Evolutionary conservation across 1,139 yeast species (phyloP), one percentile per base, ranked within the genome.

Genomic region (Yamadazyma buinensis): DNA sequence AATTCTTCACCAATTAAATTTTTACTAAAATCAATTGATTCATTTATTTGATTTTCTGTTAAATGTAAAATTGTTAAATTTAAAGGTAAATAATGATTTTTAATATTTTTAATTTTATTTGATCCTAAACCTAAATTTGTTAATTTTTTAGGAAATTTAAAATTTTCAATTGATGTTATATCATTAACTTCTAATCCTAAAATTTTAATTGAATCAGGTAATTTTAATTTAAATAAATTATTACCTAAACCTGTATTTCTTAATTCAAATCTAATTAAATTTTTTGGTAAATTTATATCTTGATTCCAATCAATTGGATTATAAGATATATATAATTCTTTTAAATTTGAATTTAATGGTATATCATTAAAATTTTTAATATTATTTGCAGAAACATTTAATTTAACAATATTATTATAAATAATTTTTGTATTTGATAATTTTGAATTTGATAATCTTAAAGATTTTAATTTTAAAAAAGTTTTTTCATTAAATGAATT

Each of bases 251-350:
- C 46, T 5, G 60, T 54, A 33, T 54, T 47, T 13, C 47, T 41
- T 12, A 56, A 35, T 24, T 48, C 47, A 10, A 56, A 40, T 28
- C 37, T 34, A 10, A 31, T 38, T 19, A 57, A 35, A 7, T 42
- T 35, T 2, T 31, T 13, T 20, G 57, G 54, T 20, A 47, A 47
- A 14, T 21, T 21, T 3, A 44, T 24, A n/a, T 33, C 33, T 4
- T 32, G 25, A 14, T 26, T 26, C 62, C 62, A 57, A 28, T 46
- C 43, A n/a, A 55, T 49, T 1, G 57, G 57, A 38, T 56, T 57
- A 36, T 52, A 45, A 2, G 57, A 46, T n/a, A 55, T 28, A 27
- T 41, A 42, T 19, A 57, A 36, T 15, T 35, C 36, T 14, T 32
- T 35, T 14, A 57, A 35, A 4, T 31, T 29, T 3, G 24, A 21